These are phyloP conservation scores for Aspergillus sp. DNA, from an alignment of 2,329 filamentous ascomycete species.

Conservation along the genomic window DNA sequence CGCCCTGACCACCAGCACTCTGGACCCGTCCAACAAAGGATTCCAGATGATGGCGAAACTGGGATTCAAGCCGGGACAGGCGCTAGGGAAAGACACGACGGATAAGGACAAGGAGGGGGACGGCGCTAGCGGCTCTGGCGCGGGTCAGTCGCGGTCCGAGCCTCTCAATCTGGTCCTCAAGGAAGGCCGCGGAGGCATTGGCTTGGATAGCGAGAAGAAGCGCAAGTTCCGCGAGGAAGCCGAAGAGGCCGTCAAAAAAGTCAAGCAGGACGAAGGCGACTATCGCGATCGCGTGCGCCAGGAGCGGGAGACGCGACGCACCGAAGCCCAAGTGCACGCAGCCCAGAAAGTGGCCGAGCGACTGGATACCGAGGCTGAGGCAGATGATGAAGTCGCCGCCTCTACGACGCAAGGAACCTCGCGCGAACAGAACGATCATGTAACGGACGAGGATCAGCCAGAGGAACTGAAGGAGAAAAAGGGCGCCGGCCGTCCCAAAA, in stretches of 20 bases:
- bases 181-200: slow-evolving; percentile 78
- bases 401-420: not conserved
- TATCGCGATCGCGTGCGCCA: slow-evolving; percentile 70
- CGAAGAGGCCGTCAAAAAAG: slow-evolving; percentile 58
- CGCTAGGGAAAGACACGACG: slow-evolving; percentile 63
- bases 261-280: slow-evolving; percentile 65
- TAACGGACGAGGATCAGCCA: slow-evolving; percentile 9
- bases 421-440: not conserved
- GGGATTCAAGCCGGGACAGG: slow-evolving; percentile 76
- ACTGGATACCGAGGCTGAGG: slow-evolving; percentile 60
- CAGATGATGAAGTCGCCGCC: not conserved
- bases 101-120: not conserved
- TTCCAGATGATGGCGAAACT: slow-evolving; percentile 96
- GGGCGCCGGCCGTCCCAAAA: slow-evolving; percentile 12
- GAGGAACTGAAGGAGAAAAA: slow-evolving; percentile 4
- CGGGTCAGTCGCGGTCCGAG: slow-evolving; percentile 53
- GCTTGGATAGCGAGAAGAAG: slow-evolving; percentile 80
- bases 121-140: slow-evolving; percentile 10
- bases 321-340: slow-evolving; percentile 69
- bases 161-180: slow-evolving; percentile 77
- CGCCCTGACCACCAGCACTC: slow-evolving; percentile 71
- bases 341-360: slow-evolving; percentile 82
- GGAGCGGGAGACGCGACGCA: slow-evolving; percentile 67
- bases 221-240: slow-evolving; percentile 67
- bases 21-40: slow-evolving; percentile 77